phyloP scores from a whole-genome alignment of 2,329 filamentous ascomycete genomes.

The Curvularia hawaiiensis region DNA sequence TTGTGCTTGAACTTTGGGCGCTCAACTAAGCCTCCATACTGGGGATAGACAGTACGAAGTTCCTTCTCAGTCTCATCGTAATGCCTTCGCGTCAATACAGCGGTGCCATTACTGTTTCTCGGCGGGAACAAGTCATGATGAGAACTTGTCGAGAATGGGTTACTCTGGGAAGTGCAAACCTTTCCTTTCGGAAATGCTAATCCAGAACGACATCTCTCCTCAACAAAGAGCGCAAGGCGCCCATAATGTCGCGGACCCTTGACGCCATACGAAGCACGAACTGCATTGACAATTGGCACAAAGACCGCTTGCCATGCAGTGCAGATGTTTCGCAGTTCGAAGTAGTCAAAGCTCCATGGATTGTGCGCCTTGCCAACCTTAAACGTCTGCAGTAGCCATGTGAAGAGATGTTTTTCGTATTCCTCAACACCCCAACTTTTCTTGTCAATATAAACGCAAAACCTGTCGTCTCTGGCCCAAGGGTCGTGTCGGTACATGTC shows the following conservation, averaged over 20 bases:
- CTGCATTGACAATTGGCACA: constrained; percentile 38
- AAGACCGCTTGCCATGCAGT: constrained; percentile 38
- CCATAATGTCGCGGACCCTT: constrained; percentile 39
- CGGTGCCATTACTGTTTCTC: constrained; percentile 2
- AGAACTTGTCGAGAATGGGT: constrained; percentile 26
- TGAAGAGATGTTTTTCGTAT: constrained; percentile 41
- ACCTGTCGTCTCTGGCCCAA: constrained; percentile 20
- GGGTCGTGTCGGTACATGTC: constrained; percentile 35
- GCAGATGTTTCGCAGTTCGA: constrained; percentile 35
- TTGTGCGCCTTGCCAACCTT: constrained; percentile 39
- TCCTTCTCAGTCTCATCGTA: constrained; percentile 37
- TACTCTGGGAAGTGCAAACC: constrained; percentile 16
- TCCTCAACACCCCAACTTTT: constrained; percentile 32
- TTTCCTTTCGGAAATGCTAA: constrained; percentile 42
- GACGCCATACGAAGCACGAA: constrained; percentile 35
- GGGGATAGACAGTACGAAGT: constrained; percentile 34
- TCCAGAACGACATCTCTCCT: constrained; percentile 32
- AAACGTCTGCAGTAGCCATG: constrained; percentile 41
- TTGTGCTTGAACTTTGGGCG: constrained; percentile 36
- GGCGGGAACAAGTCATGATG: constrained; percentile 28
- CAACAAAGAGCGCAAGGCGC: constrained; percentile 39
- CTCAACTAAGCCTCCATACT: constrained; percentile 41
- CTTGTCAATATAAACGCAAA: constrained; percentile 33
- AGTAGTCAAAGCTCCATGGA: constrained; percentile 34
- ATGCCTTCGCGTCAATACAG: constrained; percentile 25